These are phyloP conservation scores for Nicotiana rustica DNA, from an alignment of 305 asterid genomes.

Conservation along the genomic window DNA sequence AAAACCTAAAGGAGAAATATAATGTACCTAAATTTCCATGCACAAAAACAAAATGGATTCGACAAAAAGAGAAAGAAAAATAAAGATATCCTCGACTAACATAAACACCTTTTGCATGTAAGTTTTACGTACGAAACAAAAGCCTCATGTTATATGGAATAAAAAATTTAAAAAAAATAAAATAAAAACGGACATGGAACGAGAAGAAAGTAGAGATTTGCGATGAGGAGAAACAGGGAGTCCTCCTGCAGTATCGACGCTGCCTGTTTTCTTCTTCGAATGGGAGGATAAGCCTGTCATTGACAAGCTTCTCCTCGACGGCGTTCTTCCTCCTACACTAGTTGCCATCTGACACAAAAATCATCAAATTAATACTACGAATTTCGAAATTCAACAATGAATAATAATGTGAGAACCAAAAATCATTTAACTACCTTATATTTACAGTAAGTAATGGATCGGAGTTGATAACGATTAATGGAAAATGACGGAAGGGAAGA, in stretches of 20 bases:
- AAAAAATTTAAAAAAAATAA: not conserved
- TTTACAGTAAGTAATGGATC: no score
- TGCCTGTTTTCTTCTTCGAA: constrained; percentile 45
- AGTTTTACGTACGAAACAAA: not conserved
- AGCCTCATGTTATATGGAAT: not conserved
- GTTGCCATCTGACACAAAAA: constrained; percentile 49
- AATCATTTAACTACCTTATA: not conserved
- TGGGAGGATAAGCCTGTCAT: constrained; percentile 53
- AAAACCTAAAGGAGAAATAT: not conserved
- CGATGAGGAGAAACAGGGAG: constrained; percentile 48
- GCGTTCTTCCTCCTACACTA: constrained; percentile 69
- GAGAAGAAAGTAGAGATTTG: constrained; percentile 64
- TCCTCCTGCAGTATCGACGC: constrained; percentile 47
- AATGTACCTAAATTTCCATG: not conserved
- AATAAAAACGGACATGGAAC: constrained; percentile 60
- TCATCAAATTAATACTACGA: no score
- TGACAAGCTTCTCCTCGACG: constrained; percentile 67
- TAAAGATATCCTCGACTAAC: not conserved
- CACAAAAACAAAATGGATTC: not conserved
- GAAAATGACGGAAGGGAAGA: not conserved
- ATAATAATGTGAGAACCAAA: not conserved
- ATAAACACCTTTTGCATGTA: not conserved
- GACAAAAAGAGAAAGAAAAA: not conserved
- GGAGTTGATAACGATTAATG: not conserved
- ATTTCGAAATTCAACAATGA: not conserved